A percentile compares a stretch with the other conserved stretches of the same genome.
phyloP scores from a whole-genome alignment of 441 rosid species.

The Syzygium malaccense region DNA sequence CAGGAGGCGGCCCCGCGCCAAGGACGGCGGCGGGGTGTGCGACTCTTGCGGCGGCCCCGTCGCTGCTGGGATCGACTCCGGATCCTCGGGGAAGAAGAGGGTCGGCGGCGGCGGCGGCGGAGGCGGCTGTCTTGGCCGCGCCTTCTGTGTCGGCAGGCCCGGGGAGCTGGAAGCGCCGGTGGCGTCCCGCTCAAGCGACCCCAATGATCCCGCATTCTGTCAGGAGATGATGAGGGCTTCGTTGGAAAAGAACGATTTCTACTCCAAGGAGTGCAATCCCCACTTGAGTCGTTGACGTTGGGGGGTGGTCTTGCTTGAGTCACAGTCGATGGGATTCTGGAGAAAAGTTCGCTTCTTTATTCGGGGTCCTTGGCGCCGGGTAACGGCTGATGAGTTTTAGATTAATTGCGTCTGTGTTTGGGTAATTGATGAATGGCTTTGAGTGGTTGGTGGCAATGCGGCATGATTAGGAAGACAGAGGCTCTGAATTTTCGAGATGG shows the following conservation, averaged over 20 bases:
- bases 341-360: not conserved
- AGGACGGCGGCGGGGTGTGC: not conserved
- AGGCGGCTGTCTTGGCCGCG: not conserved
- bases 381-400: not conserved
- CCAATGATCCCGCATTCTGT: constrained; percentile 32
- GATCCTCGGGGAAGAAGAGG: not conserved
- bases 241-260: constrained; percentile 38
- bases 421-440: not conserved
- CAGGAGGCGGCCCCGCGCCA: not conserved
- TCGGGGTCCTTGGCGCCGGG: not conserved
- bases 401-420: not conserved
- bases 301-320: not conserved
- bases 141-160: constrained; percentile 33
- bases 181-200: constrained; percentile 31
- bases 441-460: not conserved
- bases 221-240: constrained; percentile 32
- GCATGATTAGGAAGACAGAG: not conserved
- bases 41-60: not conserved
- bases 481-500: not conserved
- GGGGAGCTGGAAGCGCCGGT: constrained; percentile 21
- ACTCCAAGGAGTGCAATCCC: constrained; percentile 36
- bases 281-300: not conserved
- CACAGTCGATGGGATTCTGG: not conserved
- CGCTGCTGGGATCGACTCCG: not conserved
- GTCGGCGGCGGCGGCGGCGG: not conserved